Conservation (phyloP, 306 rosid species). For the Prosopis cineraria region DNA sequence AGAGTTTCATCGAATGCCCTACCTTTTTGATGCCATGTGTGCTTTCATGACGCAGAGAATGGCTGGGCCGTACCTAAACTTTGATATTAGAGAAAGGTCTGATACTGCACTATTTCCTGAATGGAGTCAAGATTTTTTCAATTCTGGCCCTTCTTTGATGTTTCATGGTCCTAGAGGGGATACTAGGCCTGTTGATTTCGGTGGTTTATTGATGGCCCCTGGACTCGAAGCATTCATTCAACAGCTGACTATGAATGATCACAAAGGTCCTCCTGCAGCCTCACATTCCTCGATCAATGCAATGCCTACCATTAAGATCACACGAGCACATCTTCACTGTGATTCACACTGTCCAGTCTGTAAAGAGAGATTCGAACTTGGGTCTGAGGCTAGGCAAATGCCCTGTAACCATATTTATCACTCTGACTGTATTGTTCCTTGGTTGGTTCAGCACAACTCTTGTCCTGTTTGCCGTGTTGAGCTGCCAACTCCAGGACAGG, state of each 20-base stretch:
- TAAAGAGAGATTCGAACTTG: conserved; percentile 70
- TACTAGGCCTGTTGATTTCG: conserved; percentile 47
- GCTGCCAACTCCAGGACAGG: conserved; percentile 61
- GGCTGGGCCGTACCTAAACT: conserved; percentile 57
- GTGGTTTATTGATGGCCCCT: conserved; percentile 53
- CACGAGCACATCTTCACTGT: conserved; percentile 54
- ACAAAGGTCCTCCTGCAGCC: conserved; percentile 75
- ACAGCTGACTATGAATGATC: conserved; percentile 64
- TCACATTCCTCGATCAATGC: conserved; percentile 66
- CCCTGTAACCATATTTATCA: conserved; percentile 89
- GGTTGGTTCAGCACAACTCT: conserved; percentile 78
- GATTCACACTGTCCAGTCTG: conserved; percentile 84
- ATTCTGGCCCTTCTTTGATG: conserved; percentile 52
- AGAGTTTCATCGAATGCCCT: conserved; percentile 52
- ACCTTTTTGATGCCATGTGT: conserved; percentile 50
- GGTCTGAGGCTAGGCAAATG: conserved; percentile 73
- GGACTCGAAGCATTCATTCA: conserved; percentile 66
- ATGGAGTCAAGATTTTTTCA: conserved; percentile 48
- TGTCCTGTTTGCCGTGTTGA: conserved; percentile 88
- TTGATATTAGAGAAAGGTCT: conserved; percentile 58
- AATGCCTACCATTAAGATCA: conserved; percentile 71
- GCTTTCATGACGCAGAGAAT: conserved; percentile 59
- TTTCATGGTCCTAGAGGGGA: conserved; percentile 61
- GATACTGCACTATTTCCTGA: conserved; percentile 45
- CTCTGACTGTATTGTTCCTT: conserved; percentile 78